These are phyloP conservation scores for Aspergillus avenaceus DNA, from an alignment of 495 filamentous ascomycete genomes.

Conservation along the genomic window DNA sequence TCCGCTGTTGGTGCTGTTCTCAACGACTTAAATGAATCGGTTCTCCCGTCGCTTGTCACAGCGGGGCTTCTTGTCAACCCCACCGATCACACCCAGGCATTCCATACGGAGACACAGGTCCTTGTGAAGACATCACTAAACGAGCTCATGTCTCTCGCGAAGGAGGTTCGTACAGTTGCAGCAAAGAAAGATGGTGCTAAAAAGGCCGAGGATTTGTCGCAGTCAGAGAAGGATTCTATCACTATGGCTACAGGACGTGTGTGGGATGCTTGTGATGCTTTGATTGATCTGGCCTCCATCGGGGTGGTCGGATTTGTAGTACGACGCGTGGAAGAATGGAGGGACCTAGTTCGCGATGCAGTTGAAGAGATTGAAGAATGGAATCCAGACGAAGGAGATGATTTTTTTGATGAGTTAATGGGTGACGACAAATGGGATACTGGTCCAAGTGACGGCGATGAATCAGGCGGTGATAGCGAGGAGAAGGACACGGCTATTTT, in stretches of 20 bases:
- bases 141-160: slow-evolving; percentile 36
- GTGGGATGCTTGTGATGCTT: slow-evolving; percentile 66
- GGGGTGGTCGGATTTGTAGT: slow-evolving; percentile 62
- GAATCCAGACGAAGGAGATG: slow-evolving; percentile 63
- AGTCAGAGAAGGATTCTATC: slow-evolving; percentile 35
- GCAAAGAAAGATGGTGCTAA: slow-evolving; percentile 20
- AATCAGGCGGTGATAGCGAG: slow-evolving; percentile 20
- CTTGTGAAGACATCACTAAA: slow-evolving; percentile 31
- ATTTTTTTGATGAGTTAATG: slow-evolving; percentile 43
- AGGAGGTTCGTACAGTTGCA: slow-evolving; percentile 27
- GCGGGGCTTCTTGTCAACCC: slow-evolving; percentile 60
- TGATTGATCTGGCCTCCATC: slow-evolving; percentile 55
- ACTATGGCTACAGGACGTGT: slow-evolving; percentile 44
- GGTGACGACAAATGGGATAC: slow-evolving; percentile 40
- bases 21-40: slow-evolving; percentile 57
- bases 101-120: slow-evolving; percentile 48
- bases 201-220: slow-evolving; percentile 21
- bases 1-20: slow-evolving; percentile 66
- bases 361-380: slow-evolving; percentile 82
- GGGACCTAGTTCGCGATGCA: slow-evolving; percentile 72
- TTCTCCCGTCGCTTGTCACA: slow-evolving; percentile 67
- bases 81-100: slow-evolving; percentile 51
- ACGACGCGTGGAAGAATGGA: slow-evolving; percentile 59
- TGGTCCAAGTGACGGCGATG: slow-evolving; percentile 37
- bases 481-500: slow-evolving; percentile 26